Base-by-base conservation (phyloP, 345 rosid species). In the Lenwebbia sp. region DNA sequence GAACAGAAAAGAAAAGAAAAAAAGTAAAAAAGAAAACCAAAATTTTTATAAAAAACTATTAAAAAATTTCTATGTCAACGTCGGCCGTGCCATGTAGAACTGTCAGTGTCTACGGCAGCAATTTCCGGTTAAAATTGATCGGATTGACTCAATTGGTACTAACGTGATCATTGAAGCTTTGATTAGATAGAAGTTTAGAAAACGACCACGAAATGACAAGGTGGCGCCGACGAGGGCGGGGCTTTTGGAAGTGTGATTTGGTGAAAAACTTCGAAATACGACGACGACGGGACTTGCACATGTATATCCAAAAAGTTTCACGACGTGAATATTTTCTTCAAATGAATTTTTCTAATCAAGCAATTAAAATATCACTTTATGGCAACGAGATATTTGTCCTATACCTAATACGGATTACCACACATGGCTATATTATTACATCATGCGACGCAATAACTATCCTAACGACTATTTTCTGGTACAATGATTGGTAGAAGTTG, bases 111-210 rank as follows among this genome's bases (percentile, higher is more conserved):
- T 13, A 49, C 51, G 13, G 10, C 1, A 49, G 0, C 3, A 10
- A 10, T 49, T 49, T 10, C 10, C 3, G 10, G 1, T 49, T 49
- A 10, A 49, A 49, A 49, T 49, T 49, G 13, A 9, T 49, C 12
- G 51, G 12, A 10, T 49, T 2, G 3, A 10, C 13, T 49, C 12
- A 49, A 49, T 44, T 10, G 11, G 51, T 10, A 49, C 3, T 49
- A 49, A 49, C 10, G 51, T 3, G 49, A 44, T 8, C 49, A 44
- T 49, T 26, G 4, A 60, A 28, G 22, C 17, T 30, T 13, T 62
- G 17, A 28, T 28, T 0, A 0, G 0, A 6, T 33, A 3, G 10
- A 1, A 70, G 1, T 33, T 33, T 3, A 19, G 25, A 4, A 70
- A 33, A 33, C 5, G 25, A 25, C 0, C 11, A 70, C 22, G 6